Percentiles rank a stretch among this genome's conserved stretches.
Conservation (phyloP, 306 rosid species). For the Fragaria iinumae region DNA sequence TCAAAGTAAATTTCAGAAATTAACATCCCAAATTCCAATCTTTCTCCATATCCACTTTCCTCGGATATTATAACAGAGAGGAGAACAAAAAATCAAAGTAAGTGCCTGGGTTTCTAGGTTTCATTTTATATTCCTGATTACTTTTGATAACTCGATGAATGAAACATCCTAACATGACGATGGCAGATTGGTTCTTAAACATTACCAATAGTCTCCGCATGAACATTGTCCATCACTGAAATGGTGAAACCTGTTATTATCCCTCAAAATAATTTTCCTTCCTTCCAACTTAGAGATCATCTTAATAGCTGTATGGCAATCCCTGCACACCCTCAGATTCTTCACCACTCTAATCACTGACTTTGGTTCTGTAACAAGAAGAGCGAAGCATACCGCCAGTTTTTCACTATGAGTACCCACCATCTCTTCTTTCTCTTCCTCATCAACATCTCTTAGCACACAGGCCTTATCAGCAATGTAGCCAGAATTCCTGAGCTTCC, state of each 20-base stretch:
- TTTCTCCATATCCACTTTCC: background rate
- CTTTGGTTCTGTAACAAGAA: slow-evolving; percentile 35
- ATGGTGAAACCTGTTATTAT: slow-evolving; percentile 39
- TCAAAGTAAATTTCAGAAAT: background rate
- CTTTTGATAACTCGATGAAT: background rate
- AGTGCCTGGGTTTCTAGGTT: background rate
- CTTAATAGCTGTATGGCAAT: slow-evolving; percentile 41
- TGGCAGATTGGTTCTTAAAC: background rate
- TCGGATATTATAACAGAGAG: background rate
- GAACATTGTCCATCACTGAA: slow-evolving; percentile 39
- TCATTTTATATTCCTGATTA: background rate
- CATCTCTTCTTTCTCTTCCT: slow-evolving; percentile 54
- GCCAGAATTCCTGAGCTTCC: slow-evolving; percentile 39
- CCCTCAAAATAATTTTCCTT: slow-evolving; percentile 36
- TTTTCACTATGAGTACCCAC: slow-evolving; percentile 55
- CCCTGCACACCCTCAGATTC: slow-evolving; percentile 42
- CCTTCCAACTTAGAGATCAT: slow-evolving; percentile 36
- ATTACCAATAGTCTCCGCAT: slow-evolving; percentile 42
- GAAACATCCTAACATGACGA: background rate
- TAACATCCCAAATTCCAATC: background rate
- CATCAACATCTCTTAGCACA: slow-evolving; percentile 51
- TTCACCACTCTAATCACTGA: slow-evolving; percentile 39
- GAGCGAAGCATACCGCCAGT: slow-evolving; percentile 49
- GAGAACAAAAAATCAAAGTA: background rate
- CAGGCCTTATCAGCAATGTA: slow-evolving; percentile 39